Conservation (phyloP, 2,329 filamentous ascomycete species). For the Penicillium sp. region DNA sequence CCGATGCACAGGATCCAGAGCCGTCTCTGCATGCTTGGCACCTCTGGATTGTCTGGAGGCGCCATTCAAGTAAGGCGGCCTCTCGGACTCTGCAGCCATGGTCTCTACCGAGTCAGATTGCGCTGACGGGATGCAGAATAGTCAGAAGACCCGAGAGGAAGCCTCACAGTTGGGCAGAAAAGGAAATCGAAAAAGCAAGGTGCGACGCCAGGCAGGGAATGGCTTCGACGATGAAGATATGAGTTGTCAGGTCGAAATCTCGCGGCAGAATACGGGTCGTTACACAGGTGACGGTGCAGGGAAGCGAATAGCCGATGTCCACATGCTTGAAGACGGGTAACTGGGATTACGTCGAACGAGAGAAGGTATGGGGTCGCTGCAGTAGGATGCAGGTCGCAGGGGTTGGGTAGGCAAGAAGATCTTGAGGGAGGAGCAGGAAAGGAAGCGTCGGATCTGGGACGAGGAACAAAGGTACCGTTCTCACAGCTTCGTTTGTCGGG, state of each 20-base stretch:
- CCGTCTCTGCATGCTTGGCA: slow-evolving; percentile 25
- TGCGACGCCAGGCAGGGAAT: slow-evolving; percentile 13
- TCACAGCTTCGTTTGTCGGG: slow-evolving; percentile 19
- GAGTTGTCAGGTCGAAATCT: slow-evolving; percentile 18
- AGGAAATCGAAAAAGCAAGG: slow-evolving; percentile 21
- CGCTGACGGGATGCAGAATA: slow-evolving; percentile 29
- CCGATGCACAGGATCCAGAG: slow-evolving; percentile 24
- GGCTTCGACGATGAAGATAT: slow-evolving; percentile 17
- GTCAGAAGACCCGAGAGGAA: slow-evolving; percentile 36
- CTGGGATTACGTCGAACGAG: slow-evolving; percentile 9
- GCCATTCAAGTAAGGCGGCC: slow-evolving; percentile 33
- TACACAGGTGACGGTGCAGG: slow-evolving; percentile 30
- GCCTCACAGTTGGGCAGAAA: slow-evolving; percentile 26
- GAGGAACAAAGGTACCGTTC: slow-evolving; percentile 2
- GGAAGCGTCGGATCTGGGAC: not conserved
- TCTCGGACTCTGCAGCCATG: slow-evolving; percentile 37
- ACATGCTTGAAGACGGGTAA: slow-evolving; percentile 28
- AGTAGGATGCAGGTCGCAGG: not conserved
- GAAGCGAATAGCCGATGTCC: slow-evolving; percentile 32
- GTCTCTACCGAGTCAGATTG: slow-evolving; percentile 25
- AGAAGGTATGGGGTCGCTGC: slow-evolving; percentile 9
- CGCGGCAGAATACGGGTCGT: slow-evolving; percentile 29
- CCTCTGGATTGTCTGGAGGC: slow-evolving; percentile 28
- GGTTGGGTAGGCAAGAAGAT: not conserved
- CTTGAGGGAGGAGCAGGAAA: not conserved